Percentiles rank a stretch among this genome's conserved stretches.
Evolutionary conservation across 2,329 filamentous ascomycete genomes (phyloP).

Genomic region (Sporothrix mexicana): DNA sequence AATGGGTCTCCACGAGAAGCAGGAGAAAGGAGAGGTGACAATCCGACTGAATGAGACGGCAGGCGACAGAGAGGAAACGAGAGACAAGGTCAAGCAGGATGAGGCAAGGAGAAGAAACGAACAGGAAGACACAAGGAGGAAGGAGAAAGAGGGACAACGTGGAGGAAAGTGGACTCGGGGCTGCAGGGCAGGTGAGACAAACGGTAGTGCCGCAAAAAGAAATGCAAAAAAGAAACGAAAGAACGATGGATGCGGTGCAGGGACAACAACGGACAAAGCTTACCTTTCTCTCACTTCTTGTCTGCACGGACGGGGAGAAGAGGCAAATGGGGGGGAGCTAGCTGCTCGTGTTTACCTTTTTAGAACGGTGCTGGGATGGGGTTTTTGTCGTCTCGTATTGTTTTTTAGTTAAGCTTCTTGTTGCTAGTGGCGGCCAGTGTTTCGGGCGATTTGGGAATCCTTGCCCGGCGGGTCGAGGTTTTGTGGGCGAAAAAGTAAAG

Average conservation of each 20-base stretch:
- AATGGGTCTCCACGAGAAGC: not conserved
- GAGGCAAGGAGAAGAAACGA: not conserved
- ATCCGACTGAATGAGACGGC: not conserved
- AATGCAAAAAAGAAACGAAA: not conserved
- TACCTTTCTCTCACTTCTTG: too few species aligned
- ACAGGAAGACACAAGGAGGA: not conserved
- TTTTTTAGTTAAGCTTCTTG: slow-evolving; percentile 19
- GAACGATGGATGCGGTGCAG: not conserved
- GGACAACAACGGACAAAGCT: not conserved
- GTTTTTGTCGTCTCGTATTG: slow-evolving; percentile 27
- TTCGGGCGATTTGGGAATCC: slow-evolving; percentile 14
- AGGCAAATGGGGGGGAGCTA: not conserved
- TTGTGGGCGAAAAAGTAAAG: not conserved
- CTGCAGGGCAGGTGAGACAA: not conserved
- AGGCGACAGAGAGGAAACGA: not conserved
- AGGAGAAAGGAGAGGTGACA: slow-evolving; percentile 19
- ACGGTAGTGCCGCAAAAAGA: slow-evolving; percentile 1
- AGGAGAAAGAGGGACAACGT: slow-evolving; percentile 2
- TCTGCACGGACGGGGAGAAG: not conserved
- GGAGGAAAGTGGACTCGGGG: slow-evolving; percentile 4
- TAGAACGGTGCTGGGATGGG: slow-evolving; percentile 24
- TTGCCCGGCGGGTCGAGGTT: not conserved
- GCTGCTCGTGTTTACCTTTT: slow-evolving; percentile 21
- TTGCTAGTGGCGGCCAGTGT: slow-evolving; percentile 11
- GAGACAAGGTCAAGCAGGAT: not conserved